These are phyloP conservation scores for Neospora caninum DNA, from an alignment of 169 alveolate genomes.

Conservation along the genomic window DNA sequence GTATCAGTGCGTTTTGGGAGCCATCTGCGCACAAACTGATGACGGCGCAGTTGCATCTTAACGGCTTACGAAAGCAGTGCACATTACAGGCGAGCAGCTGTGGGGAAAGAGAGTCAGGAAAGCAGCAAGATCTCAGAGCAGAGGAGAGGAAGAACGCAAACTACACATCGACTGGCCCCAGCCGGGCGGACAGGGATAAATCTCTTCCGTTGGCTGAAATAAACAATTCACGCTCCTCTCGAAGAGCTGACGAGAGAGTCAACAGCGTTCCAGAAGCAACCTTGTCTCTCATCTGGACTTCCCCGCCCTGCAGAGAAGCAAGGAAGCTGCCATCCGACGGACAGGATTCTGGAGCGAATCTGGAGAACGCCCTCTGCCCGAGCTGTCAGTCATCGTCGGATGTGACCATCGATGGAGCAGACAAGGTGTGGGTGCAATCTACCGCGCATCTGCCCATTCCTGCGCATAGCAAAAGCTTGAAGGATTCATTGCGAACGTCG, in stretches of 20 bases:
- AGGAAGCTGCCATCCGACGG: neutral
- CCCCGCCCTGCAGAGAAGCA: neutral
- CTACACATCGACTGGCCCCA: neutral
- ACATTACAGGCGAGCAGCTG: neutral
- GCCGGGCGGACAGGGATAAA: neutral
- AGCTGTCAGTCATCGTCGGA: too few species aligned
- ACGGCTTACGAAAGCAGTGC: neutral
- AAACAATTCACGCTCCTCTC: neutral
- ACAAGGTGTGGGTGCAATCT: neutral
- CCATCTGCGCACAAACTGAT: neutral
- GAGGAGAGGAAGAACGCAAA: neutral
- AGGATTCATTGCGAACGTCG: neutral
- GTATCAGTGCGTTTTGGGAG: neutral
- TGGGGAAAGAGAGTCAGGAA: neutral
- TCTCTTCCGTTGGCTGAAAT: neutral
- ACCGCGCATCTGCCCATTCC: neutral
- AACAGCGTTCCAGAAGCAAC: neutral
- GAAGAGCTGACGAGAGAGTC: neutral
- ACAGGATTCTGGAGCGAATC: too few species aligned
- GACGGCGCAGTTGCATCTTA: neutral
- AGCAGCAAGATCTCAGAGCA: neutral
- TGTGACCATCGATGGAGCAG: neutral
- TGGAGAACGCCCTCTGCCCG: too few species aligned
- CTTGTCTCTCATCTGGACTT: neutral
- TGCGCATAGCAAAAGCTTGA: neutral